Conservation (phyloP, 2,329 filamentous ascomycete species). For the Colletotrichum truncatum region DNA sequence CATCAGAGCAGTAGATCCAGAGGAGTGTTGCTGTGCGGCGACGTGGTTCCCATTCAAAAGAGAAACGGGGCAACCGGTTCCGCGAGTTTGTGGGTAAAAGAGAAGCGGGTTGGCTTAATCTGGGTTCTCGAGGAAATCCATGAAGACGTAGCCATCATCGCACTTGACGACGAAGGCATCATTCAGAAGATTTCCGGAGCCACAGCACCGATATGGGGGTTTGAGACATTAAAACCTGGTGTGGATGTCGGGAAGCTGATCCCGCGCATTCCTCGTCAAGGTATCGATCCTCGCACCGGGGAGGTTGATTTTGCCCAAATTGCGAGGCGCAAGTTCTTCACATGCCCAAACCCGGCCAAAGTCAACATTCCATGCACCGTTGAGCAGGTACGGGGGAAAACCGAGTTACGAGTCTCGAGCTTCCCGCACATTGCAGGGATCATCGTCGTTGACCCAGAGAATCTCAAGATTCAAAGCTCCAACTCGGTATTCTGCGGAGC, state of each 20-base stretch:
- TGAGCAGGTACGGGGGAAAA: conserved; percentile 74
- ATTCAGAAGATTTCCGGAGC: conserved; percentile 78
- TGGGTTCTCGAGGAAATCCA: conserved; percentile 99
- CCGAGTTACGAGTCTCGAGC: conserved; percentile 85
- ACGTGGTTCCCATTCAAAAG: conserved; percentile 98
- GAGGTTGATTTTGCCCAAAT: conserved; percentile 83
- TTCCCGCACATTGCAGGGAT: conserved; percentile 98
- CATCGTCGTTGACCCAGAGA: conserved; percentile 85
- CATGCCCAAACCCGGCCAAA: conserved; percentile 79
- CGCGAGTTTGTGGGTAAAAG: conserved; percentile 98
- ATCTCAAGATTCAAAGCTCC: conserved; percentile 85
- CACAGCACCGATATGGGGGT: conserved; percentile 87
- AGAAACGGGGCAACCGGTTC: conserved; percentile 91
- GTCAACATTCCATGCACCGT: conserved; percentile 88
- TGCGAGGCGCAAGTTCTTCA: conserved; percentile 79
- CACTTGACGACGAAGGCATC: conserved; percentile 79
- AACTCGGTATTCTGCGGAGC: conserved; percentile 95
- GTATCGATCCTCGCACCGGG: conserved; percentile 74
- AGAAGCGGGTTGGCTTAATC: conserved; percentile 91
- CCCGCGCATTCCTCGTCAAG: conserved; percentile 82
- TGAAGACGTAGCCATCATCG: conserved; percentile 85
- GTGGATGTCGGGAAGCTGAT: conserved; percentile 82
- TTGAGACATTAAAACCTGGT: conserved; percentile 71
- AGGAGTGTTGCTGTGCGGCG: conserved; percentile 91
- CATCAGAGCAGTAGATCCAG: conserved; percentile 81